These are phyloP conservation scores for Nemania sp. DNA, from an alignment of 2,329 filamentous ascomycete species.

Conservation along the genomic window DNA sequence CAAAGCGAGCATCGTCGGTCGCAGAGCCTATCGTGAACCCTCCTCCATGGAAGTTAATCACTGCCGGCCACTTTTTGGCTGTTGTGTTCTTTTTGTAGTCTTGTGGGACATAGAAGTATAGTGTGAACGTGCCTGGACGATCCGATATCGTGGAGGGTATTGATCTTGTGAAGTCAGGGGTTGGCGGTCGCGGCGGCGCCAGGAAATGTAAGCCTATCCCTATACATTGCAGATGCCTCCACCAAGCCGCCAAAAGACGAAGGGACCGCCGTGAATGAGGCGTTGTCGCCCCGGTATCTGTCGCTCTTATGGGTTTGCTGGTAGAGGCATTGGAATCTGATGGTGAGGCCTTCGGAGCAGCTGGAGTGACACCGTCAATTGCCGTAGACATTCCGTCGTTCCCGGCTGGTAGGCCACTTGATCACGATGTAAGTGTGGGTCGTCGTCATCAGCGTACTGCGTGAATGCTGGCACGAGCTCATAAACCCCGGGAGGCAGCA, in stretches of 20 bases:
- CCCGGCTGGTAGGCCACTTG: background rate
- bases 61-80: conserved; percentile 49
- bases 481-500: background rate
- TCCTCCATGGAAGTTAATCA: conserved; percentile 70
- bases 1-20: conserved; percentile 66
- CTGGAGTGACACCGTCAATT: conserved; percentile 15
- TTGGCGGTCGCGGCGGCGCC: conserved; percentile 62
- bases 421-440: background rate
- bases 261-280: conserved; percentile 60
- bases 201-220: conserved; percentile 70
- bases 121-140: conserved; percentile 40
- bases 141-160: conserved; percentile 51
- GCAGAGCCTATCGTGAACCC: conserved; percentile 67
- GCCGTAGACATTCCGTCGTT: conserved; percentile 26
- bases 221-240: conserved; percentile 68
- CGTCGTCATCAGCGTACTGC: background rate
- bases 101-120: conserved; percentile 49
- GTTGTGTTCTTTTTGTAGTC: conserved; percentile 40
- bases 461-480: background rate
- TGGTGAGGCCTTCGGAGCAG: background rate
- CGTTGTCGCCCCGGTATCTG: conserved; percentile 32
- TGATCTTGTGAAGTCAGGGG: conserved; percentile 60
- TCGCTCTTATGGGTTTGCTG: conserved; percentile 28
- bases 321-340: conserved; percentile 18
- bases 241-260: conserved; percentile 64